Evolutionary conservation across 495 filamentous ascomycete genomes (phyloP).

Genomic region (Oidiodendron maius): DNA sequence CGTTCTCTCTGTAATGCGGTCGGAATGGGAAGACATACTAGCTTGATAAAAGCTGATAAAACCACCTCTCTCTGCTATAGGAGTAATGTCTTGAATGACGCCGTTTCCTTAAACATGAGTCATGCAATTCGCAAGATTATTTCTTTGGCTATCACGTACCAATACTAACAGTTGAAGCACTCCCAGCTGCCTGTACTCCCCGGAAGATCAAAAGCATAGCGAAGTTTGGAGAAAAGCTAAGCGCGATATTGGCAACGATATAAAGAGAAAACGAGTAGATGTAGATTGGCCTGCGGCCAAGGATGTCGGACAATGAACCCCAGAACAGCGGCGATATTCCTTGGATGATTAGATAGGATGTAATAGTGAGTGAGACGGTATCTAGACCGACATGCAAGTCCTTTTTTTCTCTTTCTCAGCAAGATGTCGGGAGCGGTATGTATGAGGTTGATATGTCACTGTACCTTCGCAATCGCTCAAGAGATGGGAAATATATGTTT

Average conservation of each 20-base stretch:
- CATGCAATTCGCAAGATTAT: neutral
- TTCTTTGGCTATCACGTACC: constrained; percentile 19
- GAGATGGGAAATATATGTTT: constrained; percentile 41
- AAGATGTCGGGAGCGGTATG: constrained; percentile 10
- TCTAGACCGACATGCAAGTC: constrained; percentile 23
- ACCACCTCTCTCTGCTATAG: constrained; percentile 43
- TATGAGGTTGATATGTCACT: neutral
- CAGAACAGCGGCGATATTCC: constrained; percentile 23
- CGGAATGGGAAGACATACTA: constrained; percentile 29
- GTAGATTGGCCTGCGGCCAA: constrained; percentile 35
- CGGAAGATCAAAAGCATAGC: constrained; percentile 52
- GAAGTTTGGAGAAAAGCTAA: constrained; percentile 52
- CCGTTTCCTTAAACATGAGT: constrained; percentile 32
- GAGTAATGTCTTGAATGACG: constrained; percentile 52
- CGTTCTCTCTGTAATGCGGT: too few relatives aligned
- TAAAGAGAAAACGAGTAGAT: constrained; percentile 49
- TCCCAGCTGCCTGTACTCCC: constrained; percentile 56
- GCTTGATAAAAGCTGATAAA: constrained; percentile 50
- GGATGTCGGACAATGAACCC: too few relatives aligned
- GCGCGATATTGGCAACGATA: constrained; percentile 51
- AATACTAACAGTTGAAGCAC: constrained; percentile 46
- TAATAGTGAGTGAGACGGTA: constrained; percentile 33
- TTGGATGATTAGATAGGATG: constrained; percentile 29
- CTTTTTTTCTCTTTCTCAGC: too few relatives aligned
- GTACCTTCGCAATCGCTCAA: constrained; percentile 13